phyloP scores from a whole-genome alignment of 345 rosid genomes.

The Carallia brachiata region DNA sequence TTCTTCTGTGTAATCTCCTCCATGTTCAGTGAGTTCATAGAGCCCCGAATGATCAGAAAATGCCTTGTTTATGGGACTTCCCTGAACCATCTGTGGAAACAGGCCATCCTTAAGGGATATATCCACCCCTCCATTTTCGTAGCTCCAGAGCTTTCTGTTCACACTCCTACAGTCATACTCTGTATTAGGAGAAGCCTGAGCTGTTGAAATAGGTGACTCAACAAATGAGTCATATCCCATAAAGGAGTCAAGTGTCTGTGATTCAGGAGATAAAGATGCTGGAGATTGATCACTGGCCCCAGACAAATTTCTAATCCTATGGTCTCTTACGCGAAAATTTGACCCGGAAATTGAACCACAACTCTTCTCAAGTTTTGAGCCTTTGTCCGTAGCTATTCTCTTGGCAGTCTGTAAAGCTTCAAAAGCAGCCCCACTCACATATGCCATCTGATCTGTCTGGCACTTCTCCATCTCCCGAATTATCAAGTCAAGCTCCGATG shows the following conservation, averaged over 20 bases:
- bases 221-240: constrained; percentile 49
- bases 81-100: constrained; percentile 49
- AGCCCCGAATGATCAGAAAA: constrained; percentile 29
- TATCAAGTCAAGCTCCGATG: constrained; percentile 69
- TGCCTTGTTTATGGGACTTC: constrained; percentile 39
- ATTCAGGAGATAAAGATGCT: constrained; percentile 70
- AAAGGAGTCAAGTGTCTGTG: constrained; percentile 64
- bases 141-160: constrained; percentile 57
- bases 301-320: constrained; percentile 27
- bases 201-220: constrained; percentile 58
- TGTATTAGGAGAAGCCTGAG: constrained; percentile 34
- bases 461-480: constrained; percentile 77
- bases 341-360: constrained; percentile 64
- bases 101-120: constrained; percentile 73
- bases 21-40: constrained; percentile 31
- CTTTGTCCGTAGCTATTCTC: constrained; percentile 54
- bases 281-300: constrained; percentile 39
- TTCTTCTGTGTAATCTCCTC: constrained; percentile 36
- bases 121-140: constrained; percentile 56
- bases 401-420: constrained; percentile 83
- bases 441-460: constrained; percentile 84
- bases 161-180: constrained; percentile 58
- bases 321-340: constrained; percentile 46
- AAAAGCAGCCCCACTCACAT: constrained; percentile 84
- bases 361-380: constrained; percentile 54